Conservation (phyloP, 805 yeast genomes). For the Ogataea henricii region DNA sequence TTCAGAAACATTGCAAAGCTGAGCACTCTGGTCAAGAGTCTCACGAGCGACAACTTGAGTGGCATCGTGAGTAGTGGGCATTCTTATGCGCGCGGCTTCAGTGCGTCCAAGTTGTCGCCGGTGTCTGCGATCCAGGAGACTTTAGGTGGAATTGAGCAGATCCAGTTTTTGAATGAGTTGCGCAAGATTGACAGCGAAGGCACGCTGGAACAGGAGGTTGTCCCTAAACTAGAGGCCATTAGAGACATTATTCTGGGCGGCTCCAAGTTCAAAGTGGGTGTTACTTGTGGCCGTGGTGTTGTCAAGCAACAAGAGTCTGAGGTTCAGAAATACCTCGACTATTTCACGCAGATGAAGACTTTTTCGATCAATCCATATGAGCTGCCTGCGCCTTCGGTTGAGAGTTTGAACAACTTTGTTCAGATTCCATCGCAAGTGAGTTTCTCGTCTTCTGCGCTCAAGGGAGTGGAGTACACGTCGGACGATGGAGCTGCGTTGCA, state of each 20-base stretch:
- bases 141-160: slow-evolving; percentile 75
- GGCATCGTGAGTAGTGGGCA: slow-evolving; percentile 88
- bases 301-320: slow-evolving; percentile 39
- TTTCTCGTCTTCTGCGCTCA: slow-evolving; percentile 67
- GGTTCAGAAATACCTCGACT: slow-evolving; percentile 35
- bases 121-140: slow-evolving; percentile 62
- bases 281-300: slow-evolving; percentile 58
- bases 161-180: slow-evolving; percentile 65
- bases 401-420: slow-evolving; percentile 46
- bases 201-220: slow-evolving; percentile 52
- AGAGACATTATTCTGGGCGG: slow-evolving; percentile 46
- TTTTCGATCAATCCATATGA: slow-evolving; percentile 20
- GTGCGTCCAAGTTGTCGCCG: slow-evolving; percentile 63
- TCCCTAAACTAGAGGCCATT: slow-evolving; percentile 63
- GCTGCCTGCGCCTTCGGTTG: neutral
- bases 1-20: slow-evolving; percentile 69
- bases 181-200: slow-evolving; percentile 54
- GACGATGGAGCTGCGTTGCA: slow-evolving; percentile 85
- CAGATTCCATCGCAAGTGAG: slow-evolving; percentile 87
- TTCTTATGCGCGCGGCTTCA: slow-evolving; percentile 69
- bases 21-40: slow-evolving; percentile 66
- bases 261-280: slow-evolving; percentile 48
- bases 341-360: slow-evolving; percentile 8
- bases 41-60: slow-evolving; percentile 77
- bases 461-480: slow-evolving; percentile 66